These are phyloP conservation scores for Collybiopsis luxurians DNA, from an alignment of 768 basidiomycete genomes.

Conservation along the genomic window DNA sequence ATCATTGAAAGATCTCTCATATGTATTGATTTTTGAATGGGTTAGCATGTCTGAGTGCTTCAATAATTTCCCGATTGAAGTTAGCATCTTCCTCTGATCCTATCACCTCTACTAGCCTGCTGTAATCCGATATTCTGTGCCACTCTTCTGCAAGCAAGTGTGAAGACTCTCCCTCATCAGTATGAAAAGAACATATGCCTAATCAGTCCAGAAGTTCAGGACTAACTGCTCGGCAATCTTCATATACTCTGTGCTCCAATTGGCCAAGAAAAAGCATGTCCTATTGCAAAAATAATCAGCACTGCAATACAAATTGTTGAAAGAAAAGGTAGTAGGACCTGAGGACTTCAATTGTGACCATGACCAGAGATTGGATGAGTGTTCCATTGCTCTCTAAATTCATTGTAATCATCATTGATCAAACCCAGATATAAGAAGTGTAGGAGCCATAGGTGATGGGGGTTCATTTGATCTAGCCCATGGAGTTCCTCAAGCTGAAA, in stretches of 20 bases:
- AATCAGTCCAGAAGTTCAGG: too few relatives aligned
- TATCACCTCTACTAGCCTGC: too few relatives aligned
- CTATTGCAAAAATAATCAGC: too few relatives aligned
- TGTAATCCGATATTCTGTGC: background rate
- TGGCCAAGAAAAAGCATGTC: too few relatives aligned
- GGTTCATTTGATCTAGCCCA: constrained; percentile 25
- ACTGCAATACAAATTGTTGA: too few relatives aligned
- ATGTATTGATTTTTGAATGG: background rate
- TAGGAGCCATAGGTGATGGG: constrained; percentile 41
- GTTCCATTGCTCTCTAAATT: constrained; percentile 38
- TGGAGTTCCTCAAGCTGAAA: constrained; percentile 30
- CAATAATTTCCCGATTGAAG: background rate
- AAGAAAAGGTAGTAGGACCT: constrained; percentile 5
- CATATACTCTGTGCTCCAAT: too few relatives aligned
- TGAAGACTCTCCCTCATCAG: background rate
- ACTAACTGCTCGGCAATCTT: too few relatives aligned
- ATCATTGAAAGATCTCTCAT: background rate
- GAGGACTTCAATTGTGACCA: constrained; percentile 21
- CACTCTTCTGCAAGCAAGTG: background rate
- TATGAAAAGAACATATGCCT: constrained; percentile 23
- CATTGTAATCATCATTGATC: constrained; percentile 33
- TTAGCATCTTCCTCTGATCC: background rate
- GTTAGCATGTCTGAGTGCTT: background rate
- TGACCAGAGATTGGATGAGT: constrained; percentile 29
- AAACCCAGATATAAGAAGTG: constrained; percentile 35